A percentile compares a stretch with the other conserved stretches of the same genome.
These are phyloP conservation scores for Musa beccarii DNA, from an alignment of 176 grass and related monocot species.

Conservation along the genomic window DNA sequence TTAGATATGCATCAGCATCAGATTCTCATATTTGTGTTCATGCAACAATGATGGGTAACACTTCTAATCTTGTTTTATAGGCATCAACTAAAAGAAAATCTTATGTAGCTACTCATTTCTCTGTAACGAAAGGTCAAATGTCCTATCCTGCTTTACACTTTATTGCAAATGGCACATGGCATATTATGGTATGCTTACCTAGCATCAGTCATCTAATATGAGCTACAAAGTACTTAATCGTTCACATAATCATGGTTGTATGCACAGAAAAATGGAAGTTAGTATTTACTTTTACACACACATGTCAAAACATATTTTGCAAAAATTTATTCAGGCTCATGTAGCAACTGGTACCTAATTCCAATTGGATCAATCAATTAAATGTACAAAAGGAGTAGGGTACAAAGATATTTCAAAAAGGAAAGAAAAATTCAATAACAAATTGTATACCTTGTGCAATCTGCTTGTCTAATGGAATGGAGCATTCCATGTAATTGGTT, in stretches of 20 bases:
- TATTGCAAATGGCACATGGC: not conserved
- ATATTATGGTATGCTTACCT: not conserved
- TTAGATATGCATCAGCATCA: too few relatives aligned
- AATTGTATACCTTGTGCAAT: slow-evolving; percentile 63
- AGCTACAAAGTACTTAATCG: not conserved
- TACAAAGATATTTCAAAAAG: not conserved
- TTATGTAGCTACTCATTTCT: too few relatives aligned
- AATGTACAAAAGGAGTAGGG: not conserved
- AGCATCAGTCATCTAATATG: not conserved
- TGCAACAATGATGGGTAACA: too few relatives aligned
- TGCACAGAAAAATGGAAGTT: too few relatives aligned
- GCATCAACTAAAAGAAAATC: too few relatives aligned
- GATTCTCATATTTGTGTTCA: too few relatives aligned
- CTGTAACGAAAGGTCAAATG: too few relatives aligned
- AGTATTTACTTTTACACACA: too few relatives aligned
- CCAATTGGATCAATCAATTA: not conserved
- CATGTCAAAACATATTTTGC: not conserved
- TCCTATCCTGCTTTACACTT: too few relatives aligned
- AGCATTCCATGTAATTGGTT: slow-evolving; percentile 52
- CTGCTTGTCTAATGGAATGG: slow-evolving; percentile 76
- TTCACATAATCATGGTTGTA: not conserved
- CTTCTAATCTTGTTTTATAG: too few relatives aligned
- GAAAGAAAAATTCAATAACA: not conserved
- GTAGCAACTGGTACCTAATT: not conserved
- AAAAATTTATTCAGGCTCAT: not conserved